These are phyloP conservation scores for Collybiopsis luxurians DNA, from an alignment of 768 basidiomycete genomes.

Conservation along the genomic window DNA sequence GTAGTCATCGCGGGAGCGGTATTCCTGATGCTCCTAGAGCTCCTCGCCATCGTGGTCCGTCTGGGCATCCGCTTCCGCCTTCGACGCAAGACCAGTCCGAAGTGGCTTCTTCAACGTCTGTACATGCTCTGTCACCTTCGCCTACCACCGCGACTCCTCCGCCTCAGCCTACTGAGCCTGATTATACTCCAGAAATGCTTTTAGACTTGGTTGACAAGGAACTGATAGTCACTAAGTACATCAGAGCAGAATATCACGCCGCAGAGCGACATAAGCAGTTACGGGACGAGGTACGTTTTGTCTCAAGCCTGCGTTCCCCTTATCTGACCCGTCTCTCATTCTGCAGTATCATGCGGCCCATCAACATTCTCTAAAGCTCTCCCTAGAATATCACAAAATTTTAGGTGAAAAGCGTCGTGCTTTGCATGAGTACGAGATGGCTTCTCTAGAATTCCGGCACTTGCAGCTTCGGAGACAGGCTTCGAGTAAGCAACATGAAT, in stretches of 20 bases:
- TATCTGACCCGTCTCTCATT: slow-evolving; percentile 20
- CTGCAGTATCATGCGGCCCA: slow-evolving; percentile 16
- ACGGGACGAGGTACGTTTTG: slow-evolving; percentile 13
- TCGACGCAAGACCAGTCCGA: not conserved
- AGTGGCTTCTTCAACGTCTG: not conserved
- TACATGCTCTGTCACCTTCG: not conserved
- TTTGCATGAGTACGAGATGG: slow-evolving; percentile 19
- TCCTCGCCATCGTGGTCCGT: slow-evolving; percentile 2
- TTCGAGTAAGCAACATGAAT: slow-evolving; percentile 1
- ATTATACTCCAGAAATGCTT: not conserved
- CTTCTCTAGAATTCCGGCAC: not conserved
- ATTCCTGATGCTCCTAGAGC: not conserved
- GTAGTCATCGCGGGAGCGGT: not conserved
- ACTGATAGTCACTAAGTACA: not conserved
- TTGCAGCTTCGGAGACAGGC: not conserved
- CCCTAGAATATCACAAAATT: slow-evolving; percentile 37
- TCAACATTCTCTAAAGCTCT: slow-evolving; percentile 20
- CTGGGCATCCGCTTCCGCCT: not conserved
- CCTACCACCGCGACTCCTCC: not conserved
- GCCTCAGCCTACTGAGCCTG: not conserved
- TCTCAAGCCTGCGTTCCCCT: not conserved
- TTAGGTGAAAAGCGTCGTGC: slow-evolving; percentile 38
- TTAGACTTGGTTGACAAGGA: not conserved
- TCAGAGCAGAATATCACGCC: not conserved
- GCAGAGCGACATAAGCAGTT: not conserved